Conservation (phyloP, 116 monocot species). For the Phalaenopsis hybrid region DNA sequence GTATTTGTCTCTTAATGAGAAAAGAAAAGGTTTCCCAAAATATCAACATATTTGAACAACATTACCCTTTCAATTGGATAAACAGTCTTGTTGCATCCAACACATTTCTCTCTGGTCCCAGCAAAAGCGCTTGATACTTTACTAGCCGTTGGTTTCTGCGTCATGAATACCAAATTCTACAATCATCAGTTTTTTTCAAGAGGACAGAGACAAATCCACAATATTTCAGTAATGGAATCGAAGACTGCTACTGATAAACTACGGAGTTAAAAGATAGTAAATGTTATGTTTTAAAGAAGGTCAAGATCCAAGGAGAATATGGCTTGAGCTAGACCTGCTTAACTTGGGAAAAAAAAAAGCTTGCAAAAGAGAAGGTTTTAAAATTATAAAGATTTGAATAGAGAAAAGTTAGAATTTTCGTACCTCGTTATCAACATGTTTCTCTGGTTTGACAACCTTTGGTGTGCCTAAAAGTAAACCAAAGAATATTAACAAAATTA, state of each 20-base stretch:
- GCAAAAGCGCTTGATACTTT: slow-evolving; percentile 65
- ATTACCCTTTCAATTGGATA: slow-evolving; percentile 82
- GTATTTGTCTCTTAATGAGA: too few species aligned
- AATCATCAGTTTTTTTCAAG: not conserved
- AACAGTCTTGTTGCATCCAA: slow-evolving; percentile 77
- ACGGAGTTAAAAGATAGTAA: too few species aligned
- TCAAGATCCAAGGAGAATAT: not conserved
- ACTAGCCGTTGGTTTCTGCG: slow-evolving; percentile 8
- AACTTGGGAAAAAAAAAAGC: not conserved
- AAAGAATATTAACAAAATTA: slow-evolving; percentile 2
- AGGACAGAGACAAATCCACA: too few species aligned
- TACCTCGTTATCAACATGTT: slow-evolving; percentile 48
- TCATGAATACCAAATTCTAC: not conserved
- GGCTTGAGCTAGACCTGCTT: not conserved
- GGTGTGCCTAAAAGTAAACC: slow-evolving; percentile 41
- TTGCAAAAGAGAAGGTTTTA: not conserved
- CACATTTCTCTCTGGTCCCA: slow-evolving; percentile 82
- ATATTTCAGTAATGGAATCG: too few species aligned
- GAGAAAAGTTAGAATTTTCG: not conserved
- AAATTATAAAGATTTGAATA: not conserved
- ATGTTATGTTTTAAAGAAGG: not conserved
- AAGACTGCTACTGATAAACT: too few species aligned
- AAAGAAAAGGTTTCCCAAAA: not conserved
- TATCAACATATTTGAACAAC: not conserved
- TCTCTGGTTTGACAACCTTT: slow-evolving; percentile 61